Evolutionary conservation across 192 early-diverging fungal species (phyloP), one percentile per base, ranked within the genome.

Genomic region (Entrophospora sp.): DNA sequence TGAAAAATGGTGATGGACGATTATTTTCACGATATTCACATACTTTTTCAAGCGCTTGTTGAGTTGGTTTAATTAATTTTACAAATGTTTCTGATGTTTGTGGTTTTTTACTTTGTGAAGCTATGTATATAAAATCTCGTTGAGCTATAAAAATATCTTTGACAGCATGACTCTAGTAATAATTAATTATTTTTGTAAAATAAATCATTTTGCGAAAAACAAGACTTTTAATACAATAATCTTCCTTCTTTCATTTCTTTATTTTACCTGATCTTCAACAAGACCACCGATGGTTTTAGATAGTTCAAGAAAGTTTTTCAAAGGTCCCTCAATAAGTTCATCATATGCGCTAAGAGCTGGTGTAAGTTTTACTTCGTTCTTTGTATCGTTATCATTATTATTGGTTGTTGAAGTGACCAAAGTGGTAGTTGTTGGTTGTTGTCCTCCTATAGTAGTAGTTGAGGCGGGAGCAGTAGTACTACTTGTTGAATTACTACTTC

Each of bases 21-120:
- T 94, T 92, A 60, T 80, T 83, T 45, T 96, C 92, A 40, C 82
- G 83, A 35, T 96, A 60, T 34, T 80, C 81, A 62, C 83, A 78
- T 49, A 87, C 78, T 45, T 81, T 75, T 64, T 73, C 76, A 22
- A 99, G 78, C 22, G 81, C 81, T 9, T 69, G 73, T 67, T 91
- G 88, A 53, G 87, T 84, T 34, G 90, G 85, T 32, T 75, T 75
- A 13, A 97, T 60, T 2, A 95, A 71, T 52, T 80, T 75, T 18
- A 79, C 72, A 46, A 93, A 82, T 56, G 75, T 68, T 38, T 75
- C 66, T 2, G 85, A 73, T 18, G 83, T 74, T 13, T 76, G 72
- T 37, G 95, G 95, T 73, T 95, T 94, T 69, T 90, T 88, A 34
- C 85, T 79, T 35, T 76, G 56, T 8, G 82, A 75, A 0, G 95